Percentiles rank a stretch among this genome's conserved stretches.
Conservation (phyloP, 352 stramenopile genomes). For the Phytophthora nicotianae region DNA sequence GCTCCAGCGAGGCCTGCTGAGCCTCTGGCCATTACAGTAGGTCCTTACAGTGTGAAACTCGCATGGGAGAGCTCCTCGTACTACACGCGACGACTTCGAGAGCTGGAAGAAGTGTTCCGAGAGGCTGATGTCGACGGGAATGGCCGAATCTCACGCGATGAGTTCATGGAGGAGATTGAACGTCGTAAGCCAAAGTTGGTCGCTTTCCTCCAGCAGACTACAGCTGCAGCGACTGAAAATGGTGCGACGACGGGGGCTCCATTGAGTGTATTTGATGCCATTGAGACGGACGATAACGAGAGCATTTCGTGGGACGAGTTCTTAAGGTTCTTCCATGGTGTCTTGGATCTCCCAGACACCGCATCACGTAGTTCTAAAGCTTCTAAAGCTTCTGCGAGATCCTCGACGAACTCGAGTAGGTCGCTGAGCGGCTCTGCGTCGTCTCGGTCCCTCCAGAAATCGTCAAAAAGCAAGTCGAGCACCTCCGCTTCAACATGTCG, state of each 20-base stretch:
- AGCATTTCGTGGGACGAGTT: constrained; percentile 90
- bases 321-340: constrained; percentile 71
- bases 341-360: constrained; percentile 47
- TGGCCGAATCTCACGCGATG: constrained; percentile 77
- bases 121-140: constrained; percentile 78
- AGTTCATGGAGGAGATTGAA: constrained; percentile 88
- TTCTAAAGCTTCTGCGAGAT: constrained; percentile 19
- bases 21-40: constrained; percentile 68
- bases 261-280: constrained; percentile 88
- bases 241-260: constrained; percentile 17
- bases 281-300: constrained; percentile 91
- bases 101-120: constrained; percentile 84
- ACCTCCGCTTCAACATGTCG: constrained; percentile 39
- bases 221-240: constrained; percentile 6
- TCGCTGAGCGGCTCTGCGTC: constrained; percentile 26
- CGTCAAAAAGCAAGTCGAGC: constrained; percentile 20
- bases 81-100: constrained; percentile 65
- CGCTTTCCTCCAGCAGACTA: constrained; percentile 77
- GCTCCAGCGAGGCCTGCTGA: constrained; percentile 66
- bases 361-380: constrained; percentile 21
- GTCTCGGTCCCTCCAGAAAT: constrained; percentile 22
- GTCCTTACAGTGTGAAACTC: constrained; percentile 75
- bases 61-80: constrained; percentile 78
- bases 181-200: constrained; percentile 74
- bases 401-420: constrained; percentile 18